phyloP scores from a whole-genome alignment of 1,139 yeast species.

The Blastobotrys serpentis region DNA sequence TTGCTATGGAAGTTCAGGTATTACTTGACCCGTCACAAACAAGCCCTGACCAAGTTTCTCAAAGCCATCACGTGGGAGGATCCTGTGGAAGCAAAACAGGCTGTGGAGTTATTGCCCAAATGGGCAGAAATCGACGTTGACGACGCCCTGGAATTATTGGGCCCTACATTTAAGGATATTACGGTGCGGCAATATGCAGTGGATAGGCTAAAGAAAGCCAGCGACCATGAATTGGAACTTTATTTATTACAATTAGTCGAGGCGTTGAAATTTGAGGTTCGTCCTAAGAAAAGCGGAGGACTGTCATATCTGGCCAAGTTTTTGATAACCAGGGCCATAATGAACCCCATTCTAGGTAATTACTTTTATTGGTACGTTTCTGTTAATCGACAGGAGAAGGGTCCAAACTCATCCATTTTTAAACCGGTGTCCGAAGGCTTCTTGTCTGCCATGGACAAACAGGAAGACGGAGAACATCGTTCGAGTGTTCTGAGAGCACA shows the following conservation, averaged over 20 bases:
- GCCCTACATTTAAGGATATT: conserved; percentile 61
- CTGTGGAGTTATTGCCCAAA: conserved; percentile 55
- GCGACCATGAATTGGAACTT: conserved; percentile 73
- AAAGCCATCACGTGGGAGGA: conserved; percentile 90
- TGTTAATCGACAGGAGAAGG: conserved; percentile 57
- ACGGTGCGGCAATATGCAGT: conserved; percentile 83
- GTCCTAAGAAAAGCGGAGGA: conserved; percentile 23
- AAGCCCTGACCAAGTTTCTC: conserved; percentile 78
- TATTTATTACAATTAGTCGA: conserved; percentile 89
- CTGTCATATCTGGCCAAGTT: conserved; percentile 68
- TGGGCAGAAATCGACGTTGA: conserved; percentile 86
- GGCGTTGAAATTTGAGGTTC: conserved; percentile 74
- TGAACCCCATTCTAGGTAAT: conserved; percentile 68
- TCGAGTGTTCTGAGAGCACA: conserved; percentile 43
- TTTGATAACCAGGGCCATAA: conserved; percentile 68
- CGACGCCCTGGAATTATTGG: conserved; percentile 85
- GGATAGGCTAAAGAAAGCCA: conserved; percentile 72
- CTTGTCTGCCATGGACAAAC: conserved; percentile 33
- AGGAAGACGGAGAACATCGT: conserved; percentile 32
- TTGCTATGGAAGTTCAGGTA: conserved; percentile 90
- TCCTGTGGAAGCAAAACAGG: conserved; percentile 74
- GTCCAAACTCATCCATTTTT: conserved; percentile 27
- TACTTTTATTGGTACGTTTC: conserved; percentile 89
- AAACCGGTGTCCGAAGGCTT: conserved; percentile 35
- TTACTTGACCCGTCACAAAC: conserved; percentile 71